phyloP scores from a whole-genome alignment of 208 protist genomes.

The Leishmania aethiopica region DNA sequence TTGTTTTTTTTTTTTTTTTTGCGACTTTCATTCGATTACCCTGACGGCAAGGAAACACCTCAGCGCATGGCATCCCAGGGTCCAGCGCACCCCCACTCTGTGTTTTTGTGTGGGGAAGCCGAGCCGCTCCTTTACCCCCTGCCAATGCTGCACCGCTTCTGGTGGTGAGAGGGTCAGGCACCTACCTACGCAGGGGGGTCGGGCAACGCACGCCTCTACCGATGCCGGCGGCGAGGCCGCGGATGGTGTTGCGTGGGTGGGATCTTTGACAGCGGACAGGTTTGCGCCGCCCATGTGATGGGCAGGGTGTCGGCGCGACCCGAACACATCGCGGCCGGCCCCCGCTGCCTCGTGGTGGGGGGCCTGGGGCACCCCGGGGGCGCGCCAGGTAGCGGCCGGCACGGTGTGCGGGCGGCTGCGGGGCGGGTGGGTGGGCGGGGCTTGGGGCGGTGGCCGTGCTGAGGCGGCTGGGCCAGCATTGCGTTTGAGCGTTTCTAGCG shows the following conservation, averaged over 20 bases:
- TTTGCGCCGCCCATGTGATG: background rate
- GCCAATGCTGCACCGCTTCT: background rate
- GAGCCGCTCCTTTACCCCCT: background rate
- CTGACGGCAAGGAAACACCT: background rate
- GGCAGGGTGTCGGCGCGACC: background rate
- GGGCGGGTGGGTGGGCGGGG: too few relatives aligned
- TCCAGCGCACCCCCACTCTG: background rate
- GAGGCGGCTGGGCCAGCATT: background rate
- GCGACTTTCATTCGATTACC: background rate
- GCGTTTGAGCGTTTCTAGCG: background rate
- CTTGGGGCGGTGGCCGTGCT: too few relatives aligned
- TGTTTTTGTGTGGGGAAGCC: background rate
- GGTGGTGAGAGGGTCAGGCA: background rate
- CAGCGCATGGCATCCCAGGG: background rate
- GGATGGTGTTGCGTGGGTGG: background rate
- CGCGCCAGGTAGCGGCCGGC: background rate
- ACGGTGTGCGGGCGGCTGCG: background rate
- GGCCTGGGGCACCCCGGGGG: background rate
- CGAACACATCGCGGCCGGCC: background rate
- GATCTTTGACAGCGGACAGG: background rate
- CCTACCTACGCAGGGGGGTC: too few relatives aligned
- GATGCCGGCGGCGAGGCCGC: too few relatives aligned
- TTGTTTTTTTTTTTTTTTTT: background rate
- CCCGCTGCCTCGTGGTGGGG: background rate
- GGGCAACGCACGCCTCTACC: too few relatives aligned